Base-by-base conservation (phyloP, 495 filamentous ascomycete genomes). In the Aspergillus biplanus region DNA sequence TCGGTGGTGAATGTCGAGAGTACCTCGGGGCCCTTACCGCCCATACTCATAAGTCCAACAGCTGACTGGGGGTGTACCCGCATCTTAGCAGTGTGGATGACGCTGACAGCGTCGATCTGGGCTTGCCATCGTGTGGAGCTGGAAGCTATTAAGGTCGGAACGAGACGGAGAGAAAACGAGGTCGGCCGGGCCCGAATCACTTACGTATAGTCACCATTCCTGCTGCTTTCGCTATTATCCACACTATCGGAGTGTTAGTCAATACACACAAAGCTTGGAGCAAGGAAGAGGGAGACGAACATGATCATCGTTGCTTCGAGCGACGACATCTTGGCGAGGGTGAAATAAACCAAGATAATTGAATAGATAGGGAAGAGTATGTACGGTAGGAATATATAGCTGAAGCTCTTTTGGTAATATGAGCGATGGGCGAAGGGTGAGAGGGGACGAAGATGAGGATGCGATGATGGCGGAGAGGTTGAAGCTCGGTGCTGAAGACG, bases 11-110 rank as follows among this genome's bases (percentile, higher is more conserved):
- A 84, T 21, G 96, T 99, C 32, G 95, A 94, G 44, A 98, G 84
- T 60, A 98, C 93, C 79, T 99, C 96, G 47, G 95, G 95, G 12
- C 93, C 92, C 70, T 93, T 94, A 68, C 95, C 95, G 61, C 92
- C 95, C 93, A 98, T 97, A 76, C 91, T 97, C 93, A 99, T 97
- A 54, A 99, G 83, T 63, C 95, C 95, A 58, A 98, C 96, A 27
- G 92, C 94, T 12, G 93, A 97, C 79, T 99, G 95, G 27, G 95
- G 90, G 76, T 99, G 96, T 74, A 86, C 90, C 78, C 92, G 87
- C 65, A 93, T 96, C 78, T 98, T 96, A 69, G 89, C 89, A 66
- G 89, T 90, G 82, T 97, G 97, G 73, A 97, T 89, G 75, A 97
- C 89, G 73, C 90, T 92, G 69, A 96, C 92, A 52, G 94, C 93